Conservation (phyloP, 495 filamentous ascomycete genomes). For the Friedmanniomyces endolithicus region DNA sequence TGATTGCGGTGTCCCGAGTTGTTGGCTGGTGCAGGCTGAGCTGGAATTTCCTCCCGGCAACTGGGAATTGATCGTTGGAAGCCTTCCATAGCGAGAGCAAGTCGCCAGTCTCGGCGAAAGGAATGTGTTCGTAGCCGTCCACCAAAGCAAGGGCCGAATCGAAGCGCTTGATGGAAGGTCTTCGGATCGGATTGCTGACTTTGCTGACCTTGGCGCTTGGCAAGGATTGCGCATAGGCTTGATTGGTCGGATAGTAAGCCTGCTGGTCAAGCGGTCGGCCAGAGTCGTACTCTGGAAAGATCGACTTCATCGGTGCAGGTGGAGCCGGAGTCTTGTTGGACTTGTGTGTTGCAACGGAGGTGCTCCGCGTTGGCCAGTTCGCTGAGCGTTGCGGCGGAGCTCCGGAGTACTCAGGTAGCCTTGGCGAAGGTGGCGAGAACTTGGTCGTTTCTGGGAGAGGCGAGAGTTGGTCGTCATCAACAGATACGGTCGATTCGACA, state of each 20-base stretch:
- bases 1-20: conserved; percentile 2
- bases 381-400: neutral
- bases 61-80: conserved; percentile 1
- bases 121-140: conserved; percentile 18
- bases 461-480: conserved; percentile 9
- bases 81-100: conserved; percentile 9
- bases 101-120: conserved; percentile 6
- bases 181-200: neutral
- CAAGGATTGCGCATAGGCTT: neutral
- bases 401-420: conserved; percentile 1
- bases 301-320: conserved; percentile 5
- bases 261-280: conserved; percentile 9
- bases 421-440: conserved; percentile 3
- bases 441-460: conserved; percentile 9
- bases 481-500: neutral
- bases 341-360: neutral
- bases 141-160: conserved; percentile 11
- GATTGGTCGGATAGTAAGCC: conserved; percentile 7
- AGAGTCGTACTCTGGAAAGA: conserved; percentile 18
- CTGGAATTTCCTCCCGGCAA: conserved; percentile 8
- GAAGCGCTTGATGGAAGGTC: conserved; percentile 1
- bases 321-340: neutral
- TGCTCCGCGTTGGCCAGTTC: conserved; percentile 1
- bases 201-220: conserved; percentile 12
- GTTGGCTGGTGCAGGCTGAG: conserved; percentile 6